Base-by-base conservation (phyloP, 2,329 filamentous ascomycete genomes). In the Triangularia verruculosa region DNA sequence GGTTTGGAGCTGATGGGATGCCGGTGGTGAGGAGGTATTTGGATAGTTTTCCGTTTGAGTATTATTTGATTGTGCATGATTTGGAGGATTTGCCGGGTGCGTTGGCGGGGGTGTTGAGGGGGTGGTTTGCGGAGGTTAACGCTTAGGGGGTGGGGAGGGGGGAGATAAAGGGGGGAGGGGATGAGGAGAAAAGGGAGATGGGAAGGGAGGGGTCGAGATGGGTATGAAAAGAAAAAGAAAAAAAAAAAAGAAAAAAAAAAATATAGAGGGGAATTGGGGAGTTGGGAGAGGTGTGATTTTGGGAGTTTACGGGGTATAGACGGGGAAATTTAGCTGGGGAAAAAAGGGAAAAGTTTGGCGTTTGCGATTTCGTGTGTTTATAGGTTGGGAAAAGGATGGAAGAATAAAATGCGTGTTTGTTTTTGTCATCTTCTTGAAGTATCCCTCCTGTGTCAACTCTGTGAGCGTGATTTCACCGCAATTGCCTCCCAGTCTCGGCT, bases 31-130 rank as follows among this genome's bases (percentile, higher is more conserved):
- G 92, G 80, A 87, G 91, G 72, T 99, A 99, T 75, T 84, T 99
- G 70, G 96, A 99, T 75, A 90, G 88, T 7, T 99, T 99, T 77
- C 95, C 96, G 0, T 99, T 99, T 79, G 88, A 90, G 75, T 99
- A 97, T 79, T 99, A 98, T 75, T 79, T 99, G 62, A 92, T 99
- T 70, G 95, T 99, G 64, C 88, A 94, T 69, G 88, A 98, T 78
- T 88, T 99, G 56, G 88, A 90, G 72, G 95, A 99, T 77, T 81
- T 99, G 72, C 95, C 96, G 4, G 88, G 87, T 32, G 93, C 97
- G 52, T 77, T 99, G 77, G 91, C 93, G 13, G 91, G 91, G 27
- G 84, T 97, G 69, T 78, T 99, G 79, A 89, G 94, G 78, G 96
- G 96, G 69, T 99, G 96, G 96, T 97, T 99, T 82, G 89, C 91